These are phyloP conservation scores for Pinus tabuliformis DNA, from an alignment of 75 land plant genomes.

Conservation along the genomic window DNA sequence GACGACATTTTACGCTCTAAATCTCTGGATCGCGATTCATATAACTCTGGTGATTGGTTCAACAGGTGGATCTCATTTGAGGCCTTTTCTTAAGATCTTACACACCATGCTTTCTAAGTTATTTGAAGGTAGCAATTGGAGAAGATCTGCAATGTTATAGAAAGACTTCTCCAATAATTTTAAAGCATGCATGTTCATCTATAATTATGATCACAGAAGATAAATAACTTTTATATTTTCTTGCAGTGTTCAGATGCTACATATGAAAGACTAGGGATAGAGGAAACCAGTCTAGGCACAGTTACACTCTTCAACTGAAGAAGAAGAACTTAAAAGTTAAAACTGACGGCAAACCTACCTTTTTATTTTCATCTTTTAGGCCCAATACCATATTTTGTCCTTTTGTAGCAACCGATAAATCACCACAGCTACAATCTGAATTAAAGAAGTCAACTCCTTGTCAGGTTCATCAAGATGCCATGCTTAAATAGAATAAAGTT, in stretches of 20 bases:
- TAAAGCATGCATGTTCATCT: not conserved
- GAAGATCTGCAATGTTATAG: not conserved
- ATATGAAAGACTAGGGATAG: too few species aligned
- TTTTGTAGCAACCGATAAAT: too few species aligned
- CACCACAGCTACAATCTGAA: too few species aligned
- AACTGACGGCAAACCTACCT: too few species aligned
- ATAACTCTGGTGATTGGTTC: conserved; percentile 99
- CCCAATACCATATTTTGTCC: too few species aligned
- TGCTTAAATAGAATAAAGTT: too few species aligned
- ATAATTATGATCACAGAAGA: not conserved
- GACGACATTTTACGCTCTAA: conserved; percentile 97
- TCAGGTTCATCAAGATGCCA: too few species aligned
- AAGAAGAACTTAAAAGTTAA: too few species aligned
- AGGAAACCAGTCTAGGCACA: too few species aligned
- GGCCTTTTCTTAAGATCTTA: not conserved
- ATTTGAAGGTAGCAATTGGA: conserved; percentile 1
- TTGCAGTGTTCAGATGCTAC: not conserved
- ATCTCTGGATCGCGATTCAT: conserved; percentile 98
- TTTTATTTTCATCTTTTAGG: too few species aligned
- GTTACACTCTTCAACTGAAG: too few species aligned
- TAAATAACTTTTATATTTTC: not conserved
- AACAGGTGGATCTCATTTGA: conserved; percentile 55
- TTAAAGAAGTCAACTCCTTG: too few species aligned
- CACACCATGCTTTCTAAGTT: not conserved
- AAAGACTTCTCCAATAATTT: not conserved